phyloP scores from a whole-genome alignment of 371 early-diverging fungal genomes.

The Dichotomocladium elegans region DNA sequence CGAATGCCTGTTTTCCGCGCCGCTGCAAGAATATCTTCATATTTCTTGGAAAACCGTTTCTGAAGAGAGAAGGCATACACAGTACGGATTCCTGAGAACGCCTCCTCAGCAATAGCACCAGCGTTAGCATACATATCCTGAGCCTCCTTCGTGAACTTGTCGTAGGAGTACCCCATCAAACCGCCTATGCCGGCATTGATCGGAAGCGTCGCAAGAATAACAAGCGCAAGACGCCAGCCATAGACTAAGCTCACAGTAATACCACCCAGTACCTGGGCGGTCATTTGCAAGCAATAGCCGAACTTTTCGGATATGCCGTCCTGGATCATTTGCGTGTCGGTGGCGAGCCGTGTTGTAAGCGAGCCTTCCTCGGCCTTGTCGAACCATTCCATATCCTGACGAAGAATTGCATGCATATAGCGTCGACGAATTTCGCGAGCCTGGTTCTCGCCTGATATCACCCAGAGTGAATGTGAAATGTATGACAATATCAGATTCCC shows the following conservation, averaged over 20 bases:
- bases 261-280: slow-evolving; percentile 38
- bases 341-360: slow-evolving; percentile 64
- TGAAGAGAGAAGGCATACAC: slow-evolving; percentile 81
- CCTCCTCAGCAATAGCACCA: slow-evolving; percentile 76
- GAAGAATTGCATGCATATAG: slow-evolving; percentile 69
- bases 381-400: slow-evolving; percentile 87
- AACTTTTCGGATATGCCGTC: slow-evolving; percentile 86
- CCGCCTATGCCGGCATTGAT: slow-evolving; percentile 30
- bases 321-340: slow-evolving; percentile 72
- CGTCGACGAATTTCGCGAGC: slow-evolving; percentile 55
- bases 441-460: slow-evolving; percentile 34
- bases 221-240: slow-evolving; percentile 78
- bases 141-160: slow-evolving; percentile 31
- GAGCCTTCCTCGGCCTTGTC: slow-evolving; percentile 66
- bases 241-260: slow-evolving; percentile 58
- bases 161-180: slow-evolving; percentile 59
- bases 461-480: slow-evolving; percentile 22
- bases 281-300: slow-evolving; percentile 62
- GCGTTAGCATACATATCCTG: slow-evolving; percentile 54
- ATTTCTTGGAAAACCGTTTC: slow-evolving; percentile 60
- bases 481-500: slow-evolving; percentile 19
- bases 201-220: slow-evolving; percentile 66
- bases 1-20: slow-evolving; percentile 57
- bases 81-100: slow-evolving; percentile 77
- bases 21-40: slow-evolving; percentile 43